Base-by-base conservation (phyloP, 495 filamentous ascomycete species). In the Neurospora africana region DNA sequence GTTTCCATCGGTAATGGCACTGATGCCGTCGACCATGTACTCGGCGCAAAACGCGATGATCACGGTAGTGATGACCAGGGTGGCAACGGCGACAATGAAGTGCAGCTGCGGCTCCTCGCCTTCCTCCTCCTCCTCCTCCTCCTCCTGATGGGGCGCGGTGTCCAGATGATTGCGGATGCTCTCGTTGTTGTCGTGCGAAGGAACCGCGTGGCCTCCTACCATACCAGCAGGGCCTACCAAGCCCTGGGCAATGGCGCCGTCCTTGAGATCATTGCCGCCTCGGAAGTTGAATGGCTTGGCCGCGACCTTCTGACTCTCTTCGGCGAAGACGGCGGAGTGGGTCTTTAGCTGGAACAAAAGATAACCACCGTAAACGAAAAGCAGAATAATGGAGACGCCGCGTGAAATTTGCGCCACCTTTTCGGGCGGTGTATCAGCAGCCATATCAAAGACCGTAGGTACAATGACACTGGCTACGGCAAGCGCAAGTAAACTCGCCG, bases 31-130 rank as follows among this genome's bases (percentile, higher is more conserved):
- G 27, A 97, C 93, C 89, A 98, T 93, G 79, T 89, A 97, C 78
- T 98, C 94, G 21, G 94, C 92, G 78, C 94, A 97, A 41, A 97
- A 83, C 21, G 91, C 94, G 69, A 98, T 92, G 40, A 97, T 83
- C 17, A 89, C 89, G 7, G 94, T 98, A 1, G 91, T 89, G 40
- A 87, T 82, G 13, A 83, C 83, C 9, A 98, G 87, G 0, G 91
- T 93, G 58, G 87, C 80, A 8, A 95, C 41, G 4, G 94, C 93
- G 53, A 92, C 90, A 41, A 75, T 75, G 47, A 94, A 83, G 33
- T 87, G 87, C 10, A 97, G 84, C 74, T 92, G 88, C 0, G 94
- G 92, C 74, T 88, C 84, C 76, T 97, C 93, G 0, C 75, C 74
- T 23, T 87, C 88, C 3, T 89, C 87, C 70, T 91, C 88, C 38